Evolutionary conservation across 1,139 yeast genomes (phyloP).

Genomic region (Sugiyamaella xylanicola): DNA sequence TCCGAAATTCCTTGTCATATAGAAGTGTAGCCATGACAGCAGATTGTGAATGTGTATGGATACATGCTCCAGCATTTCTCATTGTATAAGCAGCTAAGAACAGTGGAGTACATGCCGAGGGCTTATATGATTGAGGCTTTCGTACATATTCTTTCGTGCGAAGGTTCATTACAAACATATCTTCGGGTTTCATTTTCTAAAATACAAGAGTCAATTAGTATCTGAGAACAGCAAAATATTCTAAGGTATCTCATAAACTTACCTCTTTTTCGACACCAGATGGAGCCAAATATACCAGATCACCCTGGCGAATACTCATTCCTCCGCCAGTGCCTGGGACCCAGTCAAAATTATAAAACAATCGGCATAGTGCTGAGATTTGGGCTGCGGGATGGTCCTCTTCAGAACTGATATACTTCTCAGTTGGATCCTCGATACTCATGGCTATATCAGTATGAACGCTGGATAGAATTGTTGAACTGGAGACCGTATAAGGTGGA

Average conservation of each 20-base stretch:
- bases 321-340: constrained; percentile 98
- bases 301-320: constrained; percentile 69
- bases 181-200: constrained; percentile 68
- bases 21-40: constrained; percentile 82
- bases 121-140: constrained; percentile 68
- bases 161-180: constrained; percentile 75
- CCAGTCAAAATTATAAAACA: constrained; percentile 83
- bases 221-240: background rate
- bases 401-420: constrained; percentile 10
- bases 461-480: too few relatives aligned
- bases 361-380: constrained; percentile 77
- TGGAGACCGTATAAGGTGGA: too few relatives aligned
- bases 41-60: constrained; percentile 87
- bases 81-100: constrained; percentile 74
- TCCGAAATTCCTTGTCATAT: constrained; percentile 69
- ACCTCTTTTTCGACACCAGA: constrained; percentile 92
- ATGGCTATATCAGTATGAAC: background rate
- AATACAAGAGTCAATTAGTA: background rate
- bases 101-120: constrained; percentile 91
- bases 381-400: constrained; percentile 80
- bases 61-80: constrained; percentile 87
- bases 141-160: constrained; percentile 58
- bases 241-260: constrained; percentile 8
- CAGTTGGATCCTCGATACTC: constrained; percentile 5
- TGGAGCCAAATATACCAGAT: constrained; percentile 77